Evolutionary conservation across 768 basidiomycete species (phyloP), one percentile per base, ranked within the genome.

Genomic region (Xanthoconium stramineum): DNA sequence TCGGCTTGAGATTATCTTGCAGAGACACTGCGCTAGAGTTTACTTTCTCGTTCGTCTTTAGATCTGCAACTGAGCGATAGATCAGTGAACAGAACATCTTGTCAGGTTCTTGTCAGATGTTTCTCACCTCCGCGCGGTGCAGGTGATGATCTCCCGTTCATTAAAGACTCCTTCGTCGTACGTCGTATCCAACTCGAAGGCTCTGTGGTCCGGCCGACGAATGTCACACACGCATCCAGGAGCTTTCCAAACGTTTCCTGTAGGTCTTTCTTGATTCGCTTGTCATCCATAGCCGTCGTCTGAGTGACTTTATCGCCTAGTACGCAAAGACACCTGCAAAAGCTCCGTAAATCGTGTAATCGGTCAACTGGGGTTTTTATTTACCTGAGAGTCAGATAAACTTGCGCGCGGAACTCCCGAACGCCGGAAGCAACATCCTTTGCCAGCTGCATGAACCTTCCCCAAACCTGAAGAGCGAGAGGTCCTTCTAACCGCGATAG

Each of bases 391-490:
- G 85, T 78, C 13, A 86, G 79, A 70, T 88, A 93, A 13, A 84
- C 77, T 56, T 90, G 86, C 0, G 79, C 60, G 60, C 87, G 89
- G 71, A 87, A 89, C 32, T 88, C 85, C 30, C 85, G 80, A 20
- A 83, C 75, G 48, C 76, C 81, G 38, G 76, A 78, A n/a, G 83
- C 72, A 20, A 96, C 69, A 24, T 98, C 95, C 65, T 88, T 91
- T 8, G 85, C 82, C 42, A 98, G 75, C 47, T 85, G 82, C 59
- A 91, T 75, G 64, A 86, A 87, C 19, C 91, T 82, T 42, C 75
- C 71, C 96, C 96, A 98, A 19, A 98, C 89, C 73, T 98, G 97
- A 12, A 94, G 78, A 4, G 92, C 95, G 36, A 97, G 75, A 0
- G 97, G 92, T 0, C 93, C 92, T 70, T 98, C 97, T 40, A 98